phyloP scores from a whole-genome alignment of 2,329 filamentous ascomycete species.

The Claviceps spartinae region DNA sequence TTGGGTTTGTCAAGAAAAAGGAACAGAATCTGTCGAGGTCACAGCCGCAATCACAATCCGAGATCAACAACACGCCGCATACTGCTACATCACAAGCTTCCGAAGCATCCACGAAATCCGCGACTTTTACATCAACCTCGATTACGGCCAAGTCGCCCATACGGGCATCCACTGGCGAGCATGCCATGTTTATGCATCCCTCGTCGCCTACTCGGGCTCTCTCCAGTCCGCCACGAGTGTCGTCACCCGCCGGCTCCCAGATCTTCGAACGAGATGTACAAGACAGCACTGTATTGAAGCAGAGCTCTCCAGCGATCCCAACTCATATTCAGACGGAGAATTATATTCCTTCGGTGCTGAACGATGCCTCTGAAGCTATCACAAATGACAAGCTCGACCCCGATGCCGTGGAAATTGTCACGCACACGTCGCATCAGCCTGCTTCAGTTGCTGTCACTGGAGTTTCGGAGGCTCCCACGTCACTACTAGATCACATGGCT shows the following conservation, averaged over 20 bases:
- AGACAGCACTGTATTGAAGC: slow-evolving; percentile 52
- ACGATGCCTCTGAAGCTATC: slow-evolving; percentile 84
- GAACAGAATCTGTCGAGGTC: slow-evolving; percentile 25
- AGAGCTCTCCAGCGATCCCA: slow-evolving; percentile 75
- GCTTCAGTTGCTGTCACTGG: slow-evolving; percentile 55
- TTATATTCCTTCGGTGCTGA: slow-evolving; percentile 79
- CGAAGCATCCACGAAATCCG: background rate
- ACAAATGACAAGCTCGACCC: slow-evolving; percentile 76
- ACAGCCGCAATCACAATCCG: slow-evolving; percentile 22
- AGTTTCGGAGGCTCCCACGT: slow-evolving; percentile 16
- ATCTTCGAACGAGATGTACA: slow-evolving; percentile 96
- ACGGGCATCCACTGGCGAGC: slow-evolving; percentile 18
- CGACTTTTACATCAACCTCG: slow-evolving; percentile 1
- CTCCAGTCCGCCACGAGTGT: slow-evolving; percentile 58
- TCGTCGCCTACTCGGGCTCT: slow-evolving; percentile 54
- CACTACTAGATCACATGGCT: slow-evolving; percentile 27
- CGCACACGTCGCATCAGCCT: slow-evolving; percentile 70
- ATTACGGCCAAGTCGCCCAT: slow-evolving; percentile 26
- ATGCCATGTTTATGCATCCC: slow-evolving; percentile 31
- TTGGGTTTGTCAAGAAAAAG: slow-evolving; percentile 51
- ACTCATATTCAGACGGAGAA: slow-evolving; percentile 91
- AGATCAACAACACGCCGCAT: slow-evolving; percentile 19
- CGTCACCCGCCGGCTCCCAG: slow-evolving; percentile 63
- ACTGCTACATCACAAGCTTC: slow-evolving; percentile 6
- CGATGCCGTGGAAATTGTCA: slow-evolving; percentile 86